phyloP scores from a whole-genome alignment of 2,329 filamentous ascomycete genomes.

The Leptographium flavum region DNA sequence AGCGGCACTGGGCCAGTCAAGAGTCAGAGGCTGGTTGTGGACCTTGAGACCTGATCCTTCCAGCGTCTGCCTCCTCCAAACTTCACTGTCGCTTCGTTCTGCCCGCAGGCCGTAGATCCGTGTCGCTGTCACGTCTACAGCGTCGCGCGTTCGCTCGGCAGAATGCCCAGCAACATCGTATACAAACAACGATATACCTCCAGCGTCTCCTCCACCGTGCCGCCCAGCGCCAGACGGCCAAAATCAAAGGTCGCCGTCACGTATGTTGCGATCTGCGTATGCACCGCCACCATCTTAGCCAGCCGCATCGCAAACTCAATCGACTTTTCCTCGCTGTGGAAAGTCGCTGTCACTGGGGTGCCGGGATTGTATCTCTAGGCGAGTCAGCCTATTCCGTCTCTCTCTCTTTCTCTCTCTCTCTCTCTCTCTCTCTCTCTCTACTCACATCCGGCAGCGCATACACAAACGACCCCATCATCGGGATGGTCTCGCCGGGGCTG shows the following conservation, averaged over 20 bases:
- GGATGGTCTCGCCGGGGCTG: constrained; percentile 23
- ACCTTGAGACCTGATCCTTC: no score
- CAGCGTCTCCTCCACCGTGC: constrained; percentile 86
- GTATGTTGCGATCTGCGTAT: constrained; percentile 63
- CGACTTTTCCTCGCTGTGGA: constrained; percentile 63
- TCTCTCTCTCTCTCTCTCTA: not conserved
- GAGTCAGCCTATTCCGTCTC: not conserved
- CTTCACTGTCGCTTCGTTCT: no score
- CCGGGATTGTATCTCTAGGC: constrained; percentile 34
- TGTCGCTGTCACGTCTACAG: no score
- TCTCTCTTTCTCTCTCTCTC: not conserved
- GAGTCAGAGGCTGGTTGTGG: no score
- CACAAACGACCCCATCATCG: constrained; percentile 73
- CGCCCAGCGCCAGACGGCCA: constrained; percentile 56
- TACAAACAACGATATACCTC: constrained; percentile 68
- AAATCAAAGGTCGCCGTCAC: constrained; percentile 81
- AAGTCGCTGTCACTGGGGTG: constrained; percentile 60
- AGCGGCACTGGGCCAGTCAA: no score
- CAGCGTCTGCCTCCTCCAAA: no score
- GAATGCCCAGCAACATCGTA: constrained; percentile 47
- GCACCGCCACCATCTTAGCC: constrained; percentile 69
- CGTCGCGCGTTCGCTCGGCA: constrained; percentile 19
- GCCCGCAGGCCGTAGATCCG: not conserved
- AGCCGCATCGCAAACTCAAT: constrained; percentile 78
- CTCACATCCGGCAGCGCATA: constrained; percentile 83